Conservation (phyloP, 1,284 basidiomycete species). For the Microbotryum intermedium region DNA sequence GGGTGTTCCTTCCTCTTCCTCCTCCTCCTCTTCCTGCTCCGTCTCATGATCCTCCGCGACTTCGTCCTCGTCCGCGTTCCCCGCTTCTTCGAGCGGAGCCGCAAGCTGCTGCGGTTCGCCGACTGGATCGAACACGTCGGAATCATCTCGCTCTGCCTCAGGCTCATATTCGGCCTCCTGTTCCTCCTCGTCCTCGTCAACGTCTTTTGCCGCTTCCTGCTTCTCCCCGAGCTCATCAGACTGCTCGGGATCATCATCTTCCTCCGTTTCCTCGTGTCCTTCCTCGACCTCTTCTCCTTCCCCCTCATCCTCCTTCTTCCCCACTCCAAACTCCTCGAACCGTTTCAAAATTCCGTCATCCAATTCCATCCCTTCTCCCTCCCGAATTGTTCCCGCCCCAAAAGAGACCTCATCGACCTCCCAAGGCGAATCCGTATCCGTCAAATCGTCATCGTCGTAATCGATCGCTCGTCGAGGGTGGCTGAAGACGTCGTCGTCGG, state of each 20-base stretch:
- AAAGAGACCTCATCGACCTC: constrained; percentile 3
- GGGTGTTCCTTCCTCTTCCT: neutral
- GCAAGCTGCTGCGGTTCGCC: neutral
- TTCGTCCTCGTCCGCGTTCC: neutral
- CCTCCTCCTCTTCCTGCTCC: neutral
- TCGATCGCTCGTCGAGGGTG: neutral
- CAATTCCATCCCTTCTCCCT: too few relatives aligned
- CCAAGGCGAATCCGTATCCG: constrained; percentile 14
- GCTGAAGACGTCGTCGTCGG: too few relatives aligned
- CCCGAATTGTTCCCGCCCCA: too few relatives aligned
- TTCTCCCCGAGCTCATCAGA: neutral
- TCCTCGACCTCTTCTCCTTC: too few relatives aligned
- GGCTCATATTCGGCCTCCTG: neutral
- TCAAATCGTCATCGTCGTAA: constrained; percentile 17
- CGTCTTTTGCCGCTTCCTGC: too few relatives aligned
- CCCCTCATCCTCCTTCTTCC: too few relatives aligned
- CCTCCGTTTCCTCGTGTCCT: neutral
- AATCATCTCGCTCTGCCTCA: neutral
- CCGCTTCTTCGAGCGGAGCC: neutral
- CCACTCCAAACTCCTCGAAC: too few relatives aligned
- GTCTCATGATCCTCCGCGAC: neutral
- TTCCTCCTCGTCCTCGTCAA: neutral
- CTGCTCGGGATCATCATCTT: neutral
- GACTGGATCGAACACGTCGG: neutral
- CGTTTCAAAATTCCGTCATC: too few relatives aligned